Conservation (phyloP, 1,139 yeast species). For the Zhuliangozyma blackwelliae region DNA sequence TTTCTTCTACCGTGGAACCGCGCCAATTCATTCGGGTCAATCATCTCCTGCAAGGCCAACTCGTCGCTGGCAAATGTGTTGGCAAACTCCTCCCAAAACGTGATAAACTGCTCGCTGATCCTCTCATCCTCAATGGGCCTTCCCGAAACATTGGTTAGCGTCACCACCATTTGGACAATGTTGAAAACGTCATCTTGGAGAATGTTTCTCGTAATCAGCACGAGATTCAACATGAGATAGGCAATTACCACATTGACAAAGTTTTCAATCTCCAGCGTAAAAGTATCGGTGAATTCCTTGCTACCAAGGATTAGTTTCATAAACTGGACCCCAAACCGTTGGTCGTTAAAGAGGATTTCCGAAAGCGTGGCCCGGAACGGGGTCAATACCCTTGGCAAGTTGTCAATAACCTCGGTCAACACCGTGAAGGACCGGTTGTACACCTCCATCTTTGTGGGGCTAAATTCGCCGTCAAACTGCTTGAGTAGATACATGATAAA, state of each 20-base stretch:
- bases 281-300: slow-evolving; percentile 24
- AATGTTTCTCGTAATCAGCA: slow-evolving; percentile 45
- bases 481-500: slow-evolving; percentile 16
- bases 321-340: slow-evolving; percentile 36
- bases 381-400: slow-evolving; percentile 38
- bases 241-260: slow-evolving; percentile 51
- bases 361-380: slow-evolving; percentile 18
- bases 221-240: slow-evolving; percentile 49
- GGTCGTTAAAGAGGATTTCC: slow-evolving; percentile 31
- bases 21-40: slow-evolving; percentile 18
- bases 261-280: slow-evolving; percentile 41
- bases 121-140: slow-evolving; percentile 63
- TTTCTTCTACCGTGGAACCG: slow-evolving; percentile 27
- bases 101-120: slow-evolving; percentile 62
- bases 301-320: slow-evolving; percentile 20
- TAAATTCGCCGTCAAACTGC: slow-evolving; percentile 14
- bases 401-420: slow-evolving; percentile 44
- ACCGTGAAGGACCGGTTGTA: slow-evolving; percentile 29
- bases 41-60: slow-evolving; percentile 32
- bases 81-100: slow-evolving; percentile 77
- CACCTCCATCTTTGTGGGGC: slow-evolving; percentile 16
- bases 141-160: slow-evolving; percentile 58
- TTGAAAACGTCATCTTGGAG: slow-evolving; percentile 32
- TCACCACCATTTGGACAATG: slow-evolving; percentile 48
- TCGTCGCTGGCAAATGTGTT: slow-evolving; percentile 58